A percentile compares a stretch with the other conserved stretches of the same genome.
Conservation (phyloP, 768 basidiomycete genomes). For the Krasilnikovozyma curviuscula region DNA sequence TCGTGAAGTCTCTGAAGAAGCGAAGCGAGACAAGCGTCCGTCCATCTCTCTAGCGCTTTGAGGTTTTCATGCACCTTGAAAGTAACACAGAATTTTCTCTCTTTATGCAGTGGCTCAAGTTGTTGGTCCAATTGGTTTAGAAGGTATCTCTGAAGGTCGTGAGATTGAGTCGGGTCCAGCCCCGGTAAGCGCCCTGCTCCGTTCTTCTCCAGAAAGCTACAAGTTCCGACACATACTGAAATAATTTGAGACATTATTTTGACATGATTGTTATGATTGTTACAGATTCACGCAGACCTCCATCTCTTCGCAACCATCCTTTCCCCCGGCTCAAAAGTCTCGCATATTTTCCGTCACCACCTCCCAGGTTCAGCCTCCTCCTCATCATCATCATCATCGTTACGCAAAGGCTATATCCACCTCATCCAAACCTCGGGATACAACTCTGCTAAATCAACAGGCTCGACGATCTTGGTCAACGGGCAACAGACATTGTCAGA, state of each 20-base stretch:
- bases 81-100: too few species aligned
- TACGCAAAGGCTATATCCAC: constrained; percentile 57
- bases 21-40: constrained; percentile 58
- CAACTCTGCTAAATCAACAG: constrained; percentile 33
- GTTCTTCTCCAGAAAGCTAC: too few species aligned
- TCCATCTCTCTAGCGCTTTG: too few species aligned
- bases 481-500: constrained; percentile 45
- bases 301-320: constrained; percentile 58
- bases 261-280: too few species aligned
- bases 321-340: constrained; percentile 36
- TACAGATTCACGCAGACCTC: constrained; percentile 27
- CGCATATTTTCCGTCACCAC: constrained; percentile 32
- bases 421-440: constrained; percentile 69
- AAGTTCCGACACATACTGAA: too few species aligned
- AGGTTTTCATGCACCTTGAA: too few species aligned
- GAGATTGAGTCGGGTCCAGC: constrained; percentile 62
- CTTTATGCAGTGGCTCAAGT: constrained; percentile 49
- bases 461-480: constrained; percentile 40
- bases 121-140: constrained; percentile 49
- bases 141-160: constrained; percentile 41
- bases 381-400: constrained; percentile 8
- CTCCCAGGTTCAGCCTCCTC: constrained; percentile 6
- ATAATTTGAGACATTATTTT: too few species aligned
- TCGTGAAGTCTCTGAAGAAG: constrained; percentile 60
- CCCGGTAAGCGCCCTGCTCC: constrained; percentile 43